Evolutionary conservation across 2,329 filamentous ascomycete genomes (phyloP).

Genomic region (Apiospora phragmitis): DNA sequence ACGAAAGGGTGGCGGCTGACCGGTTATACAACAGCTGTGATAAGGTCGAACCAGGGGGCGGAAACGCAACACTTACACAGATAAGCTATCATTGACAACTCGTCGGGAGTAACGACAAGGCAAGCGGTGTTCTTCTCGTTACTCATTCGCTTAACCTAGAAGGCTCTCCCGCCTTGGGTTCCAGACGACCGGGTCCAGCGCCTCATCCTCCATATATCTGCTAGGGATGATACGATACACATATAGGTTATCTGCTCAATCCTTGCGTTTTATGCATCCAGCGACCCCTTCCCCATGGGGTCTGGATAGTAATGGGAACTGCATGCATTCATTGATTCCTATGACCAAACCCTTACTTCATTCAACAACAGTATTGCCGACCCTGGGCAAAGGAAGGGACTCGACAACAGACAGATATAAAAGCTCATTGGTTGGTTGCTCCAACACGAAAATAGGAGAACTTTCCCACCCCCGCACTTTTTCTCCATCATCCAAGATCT

Average conservation of each 20-base stretch:
- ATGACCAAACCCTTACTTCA: neutral
- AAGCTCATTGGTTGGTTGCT: neutral
- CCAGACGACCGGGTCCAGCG: neutral
- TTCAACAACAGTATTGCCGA: neutral
- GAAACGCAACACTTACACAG: neutral
- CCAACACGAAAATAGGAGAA: neutral
- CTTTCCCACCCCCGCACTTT: neutral
- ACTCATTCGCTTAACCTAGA: neutral
- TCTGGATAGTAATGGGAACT: neutral
- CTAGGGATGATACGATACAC: neutral
- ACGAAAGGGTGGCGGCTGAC: neutral
- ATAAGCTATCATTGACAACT: neutral
- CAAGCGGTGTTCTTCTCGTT: neutral
- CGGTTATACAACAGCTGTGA: constrained; percentile 5
- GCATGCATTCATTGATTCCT: neutral
- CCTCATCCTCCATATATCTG: neutral
- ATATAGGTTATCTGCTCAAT: neutral
- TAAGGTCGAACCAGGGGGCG: neutral
- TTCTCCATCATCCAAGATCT: neutral
- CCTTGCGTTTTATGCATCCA: neutral
- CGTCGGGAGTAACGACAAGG: neutral
- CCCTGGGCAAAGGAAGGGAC: neutral
- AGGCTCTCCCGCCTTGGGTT: neutral
- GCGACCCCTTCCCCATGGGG: neutral
- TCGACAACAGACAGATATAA: neutral